Conservation (phyloP, 108 stramenopile genomes). For the Discostella stelligeroides region DNA sequence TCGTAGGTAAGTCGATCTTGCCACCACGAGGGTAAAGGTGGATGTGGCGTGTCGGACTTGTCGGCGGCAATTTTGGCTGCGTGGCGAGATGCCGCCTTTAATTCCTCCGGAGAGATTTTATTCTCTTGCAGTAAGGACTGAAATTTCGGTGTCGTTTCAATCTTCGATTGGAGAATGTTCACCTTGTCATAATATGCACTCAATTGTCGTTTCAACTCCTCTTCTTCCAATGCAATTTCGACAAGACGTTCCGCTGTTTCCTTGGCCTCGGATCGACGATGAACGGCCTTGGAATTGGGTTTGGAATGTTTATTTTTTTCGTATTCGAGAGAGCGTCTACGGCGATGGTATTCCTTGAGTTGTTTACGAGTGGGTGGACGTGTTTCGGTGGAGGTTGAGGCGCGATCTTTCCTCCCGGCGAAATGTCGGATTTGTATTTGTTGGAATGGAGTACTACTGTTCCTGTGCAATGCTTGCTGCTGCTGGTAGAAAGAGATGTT, state of each 20-base stretch:
- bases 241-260: constrained; percentile 25
- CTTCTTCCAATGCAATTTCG: constrained; percentile 56
- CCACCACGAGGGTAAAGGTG: constrained; percentile 36
- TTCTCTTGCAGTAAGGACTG: constrained; percentile 23
- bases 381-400: constrained; percentile 54
- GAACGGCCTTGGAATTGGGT: constrained; percentile 72
- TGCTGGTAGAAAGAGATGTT: too few species aligned
- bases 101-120: constrained; percentile 18
- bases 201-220: constrained; percentile 38
- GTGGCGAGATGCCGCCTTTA: constrained; percentile 26
- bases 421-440: constrained; percentile 18
- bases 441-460: too few species aligned
- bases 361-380: constrained; percentile 75
- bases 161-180: constrained; percentile 25
- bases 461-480: too few species aligned
- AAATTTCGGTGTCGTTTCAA: constrained; percentile 36
- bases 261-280: constrained; percentile 40
- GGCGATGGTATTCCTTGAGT: constrained; percentile 61
- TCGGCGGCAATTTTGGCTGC: constrained; percentile 49
- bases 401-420: constrained; percentile 67
- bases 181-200: constrained; percentile 48
- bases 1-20: constrained; percentile 65
- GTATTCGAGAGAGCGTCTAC: constrained; percentile 34
- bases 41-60: constrained; percentile 31
- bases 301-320: constrained; percentile 60